Percentiles rank a stretch among this genome's conserved stretches.
These are phyloP conservation scores for Stemphylium vesicarium DNA, from an alignment of 2,329 filamentous ascomycete genomes.

Conservation along the genomic window DNA sequence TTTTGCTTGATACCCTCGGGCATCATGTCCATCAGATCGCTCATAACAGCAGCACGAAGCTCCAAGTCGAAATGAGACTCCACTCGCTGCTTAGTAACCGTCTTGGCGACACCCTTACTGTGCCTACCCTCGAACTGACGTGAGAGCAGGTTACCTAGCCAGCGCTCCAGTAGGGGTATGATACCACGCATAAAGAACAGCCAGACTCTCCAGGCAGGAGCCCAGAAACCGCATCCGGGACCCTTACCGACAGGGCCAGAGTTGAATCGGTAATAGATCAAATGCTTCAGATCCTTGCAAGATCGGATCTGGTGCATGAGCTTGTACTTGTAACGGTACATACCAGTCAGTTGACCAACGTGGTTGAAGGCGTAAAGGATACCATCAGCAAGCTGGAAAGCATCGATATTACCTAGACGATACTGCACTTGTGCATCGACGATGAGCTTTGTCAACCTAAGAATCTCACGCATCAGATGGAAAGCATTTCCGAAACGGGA, in stretches of 20 bases:
- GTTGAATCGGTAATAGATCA: slow-evolving; percentile 99
- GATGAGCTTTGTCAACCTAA: slow-evolving; percentile 94
- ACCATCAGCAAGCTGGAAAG: slow-evolving; percentile 96
- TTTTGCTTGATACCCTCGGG: slow-evolving; percentile 99
- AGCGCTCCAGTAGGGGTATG: slow-evolving; percentile 93
- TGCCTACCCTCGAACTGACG: slow-evolving; percentile 98
- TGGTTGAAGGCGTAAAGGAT: slow-evolving; percentile 99
- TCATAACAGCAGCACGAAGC: slow-evolving; percentile 97
- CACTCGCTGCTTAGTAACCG: slow-evolving; percentile 97
- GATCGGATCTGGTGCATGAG: slow-evolving; percentile 99
- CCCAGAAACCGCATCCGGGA: slow-evolving; percentile 98
- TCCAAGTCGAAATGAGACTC: slow-evolving; percentile 98
- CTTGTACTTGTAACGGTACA: slow-evolving; percentile 99
- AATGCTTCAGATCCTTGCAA: slow-evolving; percentile 98
- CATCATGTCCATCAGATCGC: slow-evolving; percentile 99
- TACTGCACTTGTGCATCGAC: slow-evolving; percentile 99
- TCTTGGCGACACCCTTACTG: slow-evolving; percentile 98
- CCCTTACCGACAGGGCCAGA: slow-evolving; percentile 96
- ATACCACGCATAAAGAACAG: slow-evolving; percentile 99
- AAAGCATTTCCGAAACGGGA: slow-evolving; percentile 99
- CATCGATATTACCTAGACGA: slow-evolving; percentile 95
- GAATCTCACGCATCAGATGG: slow-evolving; percentile 97
- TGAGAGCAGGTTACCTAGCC: slow-evolving; percentile 95
- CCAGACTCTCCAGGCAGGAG: slow-evolving; percentile 98
- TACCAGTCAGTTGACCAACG: slow-evolving; percentile 95